phyloP scores from a whole-genome alignment of 1,284 basidiomycete species.

The Ganoderma sinense region DNA sequence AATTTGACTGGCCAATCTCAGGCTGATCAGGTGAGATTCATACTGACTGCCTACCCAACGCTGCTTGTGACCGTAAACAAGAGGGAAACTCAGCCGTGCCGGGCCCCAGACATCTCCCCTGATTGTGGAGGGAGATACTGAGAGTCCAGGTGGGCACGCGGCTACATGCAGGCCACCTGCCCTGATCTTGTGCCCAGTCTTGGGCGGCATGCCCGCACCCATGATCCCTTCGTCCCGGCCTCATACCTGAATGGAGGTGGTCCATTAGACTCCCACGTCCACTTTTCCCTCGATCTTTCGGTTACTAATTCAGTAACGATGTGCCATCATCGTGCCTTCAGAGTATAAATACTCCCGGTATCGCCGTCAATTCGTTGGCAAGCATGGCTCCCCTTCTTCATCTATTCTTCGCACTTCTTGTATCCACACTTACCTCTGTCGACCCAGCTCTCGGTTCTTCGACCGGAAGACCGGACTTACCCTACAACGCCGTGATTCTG shows the following conservation, averaged over 20 bases:
- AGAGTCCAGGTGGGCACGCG: neutral
- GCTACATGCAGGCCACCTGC: neutral
- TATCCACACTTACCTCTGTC: neutral
- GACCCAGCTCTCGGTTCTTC: too few species aligned
- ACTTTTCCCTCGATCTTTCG: neutral
- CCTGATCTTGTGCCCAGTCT: neutral
- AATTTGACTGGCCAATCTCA: neutral
- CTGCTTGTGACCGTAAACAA: neutral
- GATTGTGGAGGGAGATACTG: neutral
- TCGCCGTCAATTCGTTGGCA: neutral
- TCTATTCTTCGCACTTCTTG: neutral
- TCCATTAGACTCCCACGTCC: neutral
- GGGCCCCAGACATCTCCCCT: neutral
- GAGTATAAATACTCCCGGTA: neutral
- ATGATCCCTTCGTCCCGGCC: neutral
- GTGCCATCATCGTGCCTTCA: neutral
- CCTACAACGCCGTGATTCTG: neutral
- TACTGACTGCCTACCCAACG: neutral
- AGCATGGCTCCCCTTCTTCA: neutral
- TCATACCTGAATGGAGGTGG: neutral
- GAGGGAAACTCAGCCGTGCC: neutral
- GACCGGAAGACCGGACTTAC: neutral
- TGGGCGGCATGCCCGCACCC: too few species aligned
- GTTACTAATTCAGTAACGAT: neutral
- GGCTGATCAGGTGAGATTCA: neutral